Evolutionary conservation across 306 rosid genomes (phyloP), one percentile per base, ranked within the genome.

Genomic region (Prunus salicina): DNA sequence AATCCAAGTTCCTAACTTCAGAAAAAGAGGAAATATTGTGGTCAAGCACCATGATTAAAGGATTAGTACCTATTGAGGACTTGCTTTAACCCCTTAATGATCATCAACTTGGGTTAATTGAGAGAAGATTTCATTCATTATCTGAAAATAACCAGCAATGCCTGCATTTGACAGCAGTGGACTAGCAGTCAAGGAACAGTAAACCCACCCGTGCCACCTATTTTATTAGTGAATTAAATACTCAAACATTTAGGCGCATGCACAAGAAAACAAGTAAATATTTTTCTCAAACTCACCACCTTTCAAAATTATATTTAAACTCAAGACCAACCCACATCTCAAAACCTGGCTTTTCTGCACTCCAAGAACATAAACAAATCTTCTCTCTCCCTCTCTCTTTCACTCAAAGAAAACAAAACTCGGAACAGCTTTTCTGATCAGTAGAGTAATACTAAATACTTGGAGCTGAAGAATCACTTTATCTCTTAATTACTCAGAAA

Each of bases 341-440:
- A 82, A 79, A 80, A 80, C 85, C 87, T 79, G 93, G 91, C 90
- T 79, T 79, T 86, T 78, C 78, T 69, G 76, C 81, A 72, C 76
- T 57, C 85, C 69, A 70, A 79, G 63, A 53, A 56, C 32, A 57
- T 55, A 60, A 49, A 71, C 24, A 67, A 34, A 63, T 28, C 22
- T 65, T 22, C 46, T 65, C 32, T 71, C 32, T 38, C 68, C 78
- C 72, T 81, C 84, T 79, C 45, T 88, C 22, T 76, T 72, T 74
- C 70, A 69, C 66, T 51, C 65, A 72, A 68, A 1, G 18, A 68
- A 51, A 80, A 55, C 82, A 56, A 82, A 81, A 79, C 47, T 32
- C 64, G 64, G 51, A 80, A 76, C 9, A 72, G 57, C 76, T 71
- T 80, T 41, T 65, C 8, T 43, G 76, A 66, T 55, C 67, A 74